These are phyloP conservation scores for Saccharomyces eubayanus DNA, from an alignment of 805 yeast genomes.

Conservation along the genomic window DNA sequence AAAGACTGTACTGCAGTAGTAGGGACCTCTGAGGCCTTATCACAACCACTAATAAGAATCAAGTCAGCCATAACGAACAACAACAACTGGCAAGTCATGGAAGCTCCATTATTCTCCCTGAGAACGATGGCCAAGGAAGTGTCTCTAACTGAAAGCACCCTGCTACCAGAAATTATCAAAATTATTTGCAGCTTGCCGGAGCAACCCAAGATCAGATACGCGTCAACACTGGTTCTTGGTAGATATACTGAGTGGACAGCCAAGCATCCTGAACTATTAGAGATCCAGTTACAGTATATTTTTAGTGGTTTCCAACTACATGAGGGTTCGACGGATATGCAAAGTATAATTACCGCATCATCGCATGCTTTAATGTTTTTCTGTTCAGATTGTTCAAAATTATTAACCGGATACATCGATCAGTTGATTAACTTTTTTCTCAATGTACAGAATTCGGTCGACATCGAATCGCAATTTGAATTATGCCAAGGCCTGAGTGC, in stretches of 20 bases:
- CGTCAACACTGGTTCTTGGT: constrained; percentile 90
- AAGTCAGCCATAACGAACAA: constrained; percentile 30
- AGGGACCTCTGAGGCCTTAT: constrained; percentile 64
- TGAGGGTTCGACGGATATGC: constrained; percentile 17
- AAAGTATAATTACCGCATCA: constrained; percentile 65
- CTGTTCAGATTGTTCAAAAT: constrained; percentile 78
- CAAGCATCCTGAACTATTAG: constrained; percentile 72
- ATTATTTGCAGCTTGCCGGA: constrained; percentile 65
- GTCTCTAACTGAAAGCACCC: constrained; percentile 50
- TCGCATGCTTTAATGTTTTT: constrained; percentile 90
- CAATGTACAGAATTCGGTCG: constrained; percentile 45
- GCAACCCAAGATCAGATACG: constrained; percentile 79
- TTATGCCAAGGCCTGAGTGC: constrained; percentile 86
- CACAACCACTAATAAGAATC: constrained; percentile 59
- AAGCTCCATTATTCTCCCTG: constrained; percentile 82
- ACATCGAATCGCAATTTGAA: constrained; percentile 62
- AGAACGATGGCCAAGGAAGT: constrained; percentile 94
- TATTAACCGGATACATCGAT: constrained; percentile 57
- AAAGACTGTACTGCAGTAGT: constrained; percentile 91
- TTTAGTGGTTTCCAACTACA: constrained; percentile 54
- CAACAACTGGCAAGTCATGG: constrained; percentile 71
- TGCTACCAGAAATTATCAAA: constrained; percentile 56
- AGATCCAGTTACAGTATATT: constrained; percentile 76
- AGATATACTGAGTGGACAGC: constrained; percentile 94
- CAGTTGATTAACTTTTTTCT: constrained; percentile 71